phyloP scores from a whole-genome alignment of 176 grass and related monocot species.

The Cenchrus purpureus region DNA sequence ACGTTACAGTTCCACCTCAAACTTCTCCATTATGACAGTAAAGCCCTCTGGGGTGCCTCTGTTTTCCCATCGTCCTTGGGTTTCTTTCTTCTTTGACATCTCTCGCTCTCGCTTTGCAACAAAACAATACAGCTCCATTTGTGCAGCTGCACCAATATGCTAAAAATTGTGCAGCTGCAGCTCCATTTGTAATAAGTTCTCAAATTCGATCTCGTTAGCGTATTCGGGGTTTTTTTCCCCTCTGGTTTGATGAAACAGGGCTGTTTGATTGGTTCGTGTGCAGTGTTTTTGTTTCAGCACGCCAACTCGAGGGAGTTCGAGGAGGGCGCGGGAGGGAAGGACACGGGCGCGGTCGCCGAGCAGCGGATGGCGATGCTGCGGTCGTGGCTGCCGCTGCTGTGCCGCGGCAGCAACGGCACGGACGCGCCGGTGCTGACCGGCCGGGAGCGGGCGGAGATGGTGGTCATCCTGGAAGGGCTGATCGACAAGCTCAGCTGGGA shows the following conservation, averaged over 20 bases:
- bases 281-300: constrained; percentile 77
- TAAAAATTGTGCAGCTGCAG: no score
- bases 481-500: constrained; percentile 73
- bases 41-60: no score
- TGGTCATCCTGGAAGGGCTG: constrained; percentile 65
- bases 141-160: no score
- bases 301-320: constrained; percentile 70
- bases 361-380: constrained; percentile 53
- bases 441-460: constrained; percentile 77
- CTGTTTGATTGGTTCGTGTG: not conserved
- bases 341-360: constrained; percentile 21
- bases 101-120: no score
- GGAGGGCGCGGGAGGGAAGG: constrained; percentile 21
- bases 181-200: no score
- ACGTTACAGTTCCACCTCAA: no score
- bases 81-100: no score
- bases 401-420: constrained; percentile 69
- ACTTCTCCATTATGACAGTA: no score
- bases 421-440: constrained; percentile 64
- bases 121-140: no score
- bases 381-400: constrained; percentile 83
- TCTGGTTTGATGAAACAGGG: not conserved
- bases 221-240: no score
- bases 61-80: no score
- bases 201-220: no score